Evolutionary conservation across 768 basidiomycete genomes (phyloP).

Genomic region (Daedaleopsis sinensis): DNA sequence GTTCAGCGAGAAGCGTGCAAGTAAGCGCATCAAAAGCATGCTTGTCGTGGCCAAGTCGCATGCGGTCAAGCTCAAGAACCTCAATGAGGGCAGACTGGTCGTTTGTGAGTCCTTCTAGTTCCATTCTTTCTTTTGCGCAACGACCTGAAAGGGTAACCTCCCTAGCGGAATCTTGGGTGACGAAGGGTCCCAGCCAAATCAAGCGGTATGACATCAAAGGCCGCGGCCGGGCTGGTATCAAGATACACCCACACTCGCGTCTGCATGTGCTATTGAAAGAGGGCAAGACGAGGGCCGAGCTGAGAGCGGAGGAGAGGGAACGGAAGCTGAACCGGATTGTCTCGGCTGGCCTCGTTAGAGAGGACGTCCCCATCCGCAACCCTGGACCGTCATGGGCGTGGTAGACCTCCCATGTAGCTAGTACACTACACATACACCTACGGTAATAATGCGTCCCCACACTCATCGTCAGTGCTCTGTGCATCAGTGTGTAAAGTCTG

Average conservation of each 20-base stretch:
- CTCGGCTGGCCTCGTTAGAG: slow-evolving; percentile 77
- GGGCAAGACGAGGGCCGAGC: slow-evolving; percentile 76
- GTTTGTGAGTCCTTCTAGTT: slow-evolving; percentile 63
- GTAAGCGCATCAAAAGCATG: slow-evolving; percentile 85
- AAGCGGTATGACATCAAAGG: slow-evolving; percentile 82
- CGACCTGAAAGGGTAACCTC: background rate
- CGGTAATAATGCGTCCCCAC: background rate
- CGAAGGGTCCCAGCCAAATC: slow-evolving; percentile 69
- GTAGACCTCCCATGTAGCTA: slow-evolving; percentile 44
- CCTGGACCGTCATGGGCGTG: slow-evolving; percentile 76
- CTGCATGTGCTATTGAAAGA: slow-evolving; percentile 78
- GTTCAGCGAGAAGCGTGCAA: slow-evolving; percentile 92
- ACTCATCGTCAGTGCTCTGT: no score
- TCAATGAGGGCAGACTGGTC: slow-evolving; percentile 72
- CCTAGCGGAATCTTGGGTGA: slow-evolving; percentile 92
- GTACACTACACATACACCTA: slow-evolving; percentile 16
- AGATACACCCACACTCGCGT: slow-evolving; percentile 73
- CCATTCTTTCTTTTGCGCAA: background rate
- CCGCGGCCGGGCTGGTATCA: slow-evolving; percentile 78
- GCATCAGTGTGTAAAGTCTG: background rate
- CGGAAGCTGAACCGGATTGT: slow-evolving; percentile 77
- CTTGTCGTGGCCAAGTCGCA: slow-evolving; percentile 86
- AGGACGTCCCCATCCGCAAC: slow-evolving; percentile 79
- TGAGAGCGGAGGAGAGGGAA: slow-evolving; percentile 60
- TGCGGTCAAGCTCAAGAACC: slow-evolving; percentile 74